phyloP scores from a whole-genome alignment of 2,329 filamentous ascomycete species.

The Apiospora koreana region DNA sequence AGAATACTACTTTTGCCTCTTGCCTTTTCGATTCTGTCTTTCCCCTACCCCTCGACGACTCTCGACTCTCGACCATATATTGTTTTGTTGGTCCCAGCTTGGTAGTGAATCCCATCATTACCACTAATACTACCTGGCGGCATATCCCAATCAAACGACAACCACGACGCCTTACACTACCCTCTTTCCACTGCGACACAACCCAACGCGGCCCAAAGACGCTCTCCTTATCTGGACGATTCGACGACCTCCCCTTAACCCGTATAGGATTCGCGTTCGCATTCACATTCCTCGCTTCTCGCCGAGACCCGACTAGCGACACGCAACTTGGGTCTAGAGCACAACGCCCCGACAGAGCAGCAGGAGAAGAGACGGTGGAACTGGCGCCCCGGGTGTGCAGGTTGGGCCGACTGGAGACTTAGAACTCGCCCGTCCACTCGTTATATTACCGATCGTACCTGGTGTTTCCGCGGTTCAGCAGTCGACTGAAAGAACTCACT shows the following conservation, averaged over 20 bases:
- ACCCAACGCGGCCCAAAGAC: neutral
- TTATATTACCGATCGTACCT: neutral
- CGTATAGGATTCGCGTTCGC: neutral
- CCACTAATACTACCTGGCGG: slow-evolving; percentile 9
- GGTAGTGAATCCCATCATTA: neutral
- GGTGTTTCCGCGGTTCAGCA: neutral
- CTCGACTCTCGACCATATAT: neutral
- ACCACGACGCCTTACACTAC: neutral
- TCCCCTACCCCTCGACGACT: neutral
- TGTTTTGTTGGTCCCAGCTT: neutral
- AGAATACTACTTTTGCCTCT: slow-evolving; percentile 1
- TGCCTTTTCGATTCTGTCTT: neutral
- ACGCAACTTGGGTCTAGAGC: neutral
- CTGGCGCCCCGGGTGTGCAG: neutral
- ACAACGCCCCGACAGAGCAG: neutral
- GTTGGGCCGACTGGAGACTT: neutral
- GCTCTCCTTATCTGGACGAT: neutral
- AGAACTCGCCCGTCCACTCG: neutral
- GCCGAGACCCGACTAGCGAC: neutral
- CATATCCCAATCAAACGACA: slow-evolving; percentile 9
- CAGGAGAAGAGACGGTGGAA: neutral
- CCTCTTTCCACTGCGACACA: neutral
- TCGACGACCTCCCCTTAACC: neutral
- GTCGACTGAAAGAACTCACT: neutral
- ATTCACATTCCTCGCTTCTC: neutral